Evolutionary conservation across 257 asterid genomes (phyloP).

Genomic region (Solanum etuberosum): DNA sequence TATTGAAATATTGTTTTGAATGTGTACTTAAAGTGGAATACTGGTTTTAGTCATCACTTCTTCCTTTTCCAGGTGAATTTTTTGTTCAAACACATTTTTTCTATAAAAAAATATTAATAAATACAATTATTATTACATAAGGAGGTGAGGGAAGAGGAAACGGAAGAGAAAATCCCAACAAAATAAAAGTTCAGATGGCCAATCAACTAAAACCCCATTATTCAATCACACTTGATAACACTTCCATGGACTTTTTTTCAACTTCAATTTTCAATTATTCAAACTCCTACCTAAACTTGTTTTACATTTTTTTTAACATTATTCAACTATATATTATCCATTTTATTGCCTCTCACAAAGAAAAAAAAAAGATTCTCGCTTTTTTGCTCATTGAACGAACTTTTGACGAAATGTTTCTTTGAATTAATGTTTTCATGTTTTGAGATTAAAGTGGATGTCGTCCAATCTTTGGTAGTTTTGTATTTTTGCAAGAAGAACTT

Average conservation of each 20-base stretch:
- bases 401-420: not conserved
- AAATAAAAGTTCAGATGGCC: too few relatives aligned
- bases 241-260: not conserved
- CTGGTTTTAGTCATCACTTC: not conserved
- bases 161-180: not conserved
- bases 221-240: not conserved
- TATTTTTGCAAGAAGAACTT: not conserved
- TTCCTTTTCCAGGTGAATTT: not conserved
- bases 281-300: not conserved
- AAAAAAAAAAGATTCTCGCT: not conserved
- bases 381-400: not conserved
- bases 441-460: not conserved
- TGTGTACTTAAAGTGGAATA: not conserved
- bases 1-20: not conserved
- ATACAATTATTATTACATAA: not conserved
- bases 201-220: too few relatives aligned
- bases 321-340: not conserved
- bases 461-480: not conserved
- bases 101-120: too few relatives aligned
- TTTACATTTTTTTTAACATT: not conserved
- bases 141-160: not conserved
- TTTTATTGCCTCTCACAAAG: not conserved
- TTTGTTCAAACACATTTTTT: too few relatives aligned
- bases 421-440: not conserved
- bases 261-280: not conserved